A percentile compares a stretch with the other conserved stretches of the same genome.
Evolutionary conservation across 2,329 filamentous ascomycete species (phyloP).

Genomic region (Epichloe typhina): DNA sequence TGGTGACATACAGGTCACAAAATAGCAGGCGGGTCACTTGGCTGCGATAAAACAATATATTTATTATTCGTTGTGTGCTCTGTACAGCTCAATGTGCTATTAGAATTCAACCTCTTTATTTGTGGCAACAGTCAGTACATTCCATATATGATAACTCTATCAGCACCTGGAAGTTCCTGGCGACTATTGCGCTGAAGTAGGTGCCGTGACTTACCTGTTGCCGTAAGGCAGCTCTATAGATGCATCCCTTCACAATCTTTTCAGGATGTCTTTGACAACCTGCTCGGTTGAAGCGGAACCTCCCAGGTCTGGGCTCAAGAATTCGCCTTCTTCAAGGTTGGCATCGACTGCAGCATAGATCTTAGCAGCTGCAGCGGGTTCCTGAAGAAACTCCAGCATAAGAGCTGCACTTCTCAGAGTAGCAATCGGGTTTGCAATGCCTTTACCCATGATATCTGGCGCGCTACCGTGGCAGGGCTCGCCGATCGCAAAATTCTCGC

Average conservation of each 20-base stretch:
- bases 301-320: conserved; percentile 81
- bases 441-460: conserved; percentile 85
- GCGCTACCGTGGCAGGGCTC: conserved; percentile 96
- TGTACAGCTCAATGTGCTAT: too few species aligned
- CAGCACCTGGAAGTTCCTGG: not conserved
- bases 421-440: conserved; percentile 92
- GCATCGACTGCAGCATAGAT: conserved; percentile 90
- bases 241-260: conserved; percentile 47
- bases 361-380: conserved; percentile 72
- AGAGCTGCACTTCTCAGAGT: conserved; percentile 81
- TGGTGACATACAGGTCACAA: too few species aligned
- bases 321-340: conserved; percentile 70
- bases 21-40: too few species aligned
- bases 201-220: not conserved
- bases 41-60: too few species aligned
- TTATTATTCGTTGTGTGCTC: too few species aligned
- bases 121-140: too few species aligned
- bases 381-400: conserved; percentile 91
- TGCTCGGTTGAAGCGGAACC: conserved; percentile 76
- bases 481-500: conserved; percentile 86
- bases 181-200: too few species aligned
- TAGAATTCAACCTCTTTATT: too few species aligned
- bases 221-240: not conserved
- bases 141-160: not conserved
- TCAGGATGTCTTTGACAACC: conserved; percentile 77